These are phyloP conservation scores for Centrapalus pauciflorus DNA, from an alignment of 129 eudicot genomes.

Conservation along the genomic window DNA sequence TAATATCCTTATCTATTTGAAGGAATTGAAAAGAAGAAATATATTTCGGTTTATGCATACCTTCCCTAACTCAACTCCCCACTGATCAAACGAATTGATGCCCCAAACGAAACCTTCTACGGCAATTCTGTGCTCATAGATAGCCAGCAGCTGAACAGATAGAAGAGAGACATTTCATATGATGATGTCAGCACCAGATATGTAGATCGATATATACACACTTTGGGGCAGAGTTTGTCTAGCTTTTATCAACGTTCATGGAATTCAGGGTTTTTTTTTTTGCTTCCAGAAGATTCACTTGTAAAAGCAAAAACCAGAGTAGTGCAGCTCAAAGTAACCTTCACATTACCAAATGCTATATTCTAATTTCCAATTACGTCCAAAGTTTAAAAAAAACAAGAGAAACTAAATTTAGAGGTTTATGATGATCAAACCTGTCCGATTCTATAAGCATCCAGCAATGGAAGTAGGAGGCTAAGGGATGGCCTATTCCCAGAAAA, in stretches of 20 bases:
- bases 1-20: not conserved
- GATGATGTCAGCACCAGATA: conserved; percentile 6
- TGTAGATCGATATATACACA: too few relatives aligned
- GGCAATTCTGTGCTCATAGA: conserved; percentile 93
- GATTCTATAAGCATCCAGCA: conserved; percentile 79
- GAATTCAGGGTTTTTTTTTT: too few relatives aligned
- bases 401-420: not conserved
- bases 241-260: too few relatives aligned
- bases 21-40: not conserved
- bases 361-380: not conserved
- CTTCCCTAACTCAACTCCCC: conserved; percentile 99
- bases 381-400: not conserved
- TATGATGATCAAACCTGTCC: conserved; percentile 70
- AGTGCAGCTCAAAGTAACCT: too few relatives aligned
- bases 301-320: too few relatives aligned
- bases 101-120: conserved; percentile 98
- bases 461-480: conserved; percentile 87
- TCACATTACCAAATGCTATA: too few relatives aligned
- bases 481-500: conserved; percentile 98
- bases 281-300: too few relatives aligned
- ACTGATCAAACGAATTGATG: conserved; percentile 94
- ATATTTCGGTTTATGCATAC: conserved; percentile 24
- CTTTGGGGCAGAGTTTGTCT: too few relatives aligned
- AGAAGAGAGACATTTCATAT: not conserved
- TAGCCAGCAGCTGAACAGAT: conserved; percentile 63